phyloP scores from a whole-genome alignment of 805 yeast genomes.

The Kodamaea kaohsiungensis region DNA sequence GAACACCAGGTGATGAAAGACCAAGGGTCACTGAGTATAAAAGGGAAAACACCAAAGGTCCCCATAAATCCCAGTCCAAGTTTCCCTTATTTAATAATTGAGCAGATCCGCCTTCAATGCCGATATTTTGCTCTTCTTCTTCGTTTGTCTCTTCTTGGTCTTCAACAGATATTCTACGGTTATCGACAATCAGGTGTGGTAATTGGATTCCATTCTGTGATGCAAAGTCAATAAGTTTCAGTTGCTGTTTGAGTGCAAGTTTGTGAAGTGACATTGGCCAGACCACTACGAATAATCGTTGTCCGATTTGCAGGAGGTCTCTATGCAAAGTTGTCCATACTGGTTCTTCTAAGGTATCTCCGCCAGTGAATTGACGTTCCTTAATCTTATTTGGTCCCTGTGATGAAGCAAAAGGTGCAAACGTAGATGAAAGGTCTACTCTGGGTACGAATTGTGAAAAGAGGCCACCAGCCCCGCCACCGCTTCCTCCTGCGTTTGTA shows the following conservation, averaged over 20 bases:
- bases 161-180: constrained; percentile 29
- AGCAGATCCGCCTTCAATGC: constrained; percentile 17
- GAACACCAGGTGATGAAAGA: constrained; percentile 37
- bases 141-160: constrained; percentile 15
- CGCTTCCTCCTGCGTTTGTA: background rate
- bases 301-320: constrained; percentile 38
- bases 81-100: constrained; percentile 15
- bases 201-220: constrained; percentile 34
- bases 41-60: constrained; percentile 65
- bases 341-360: constrained; percentile 74
- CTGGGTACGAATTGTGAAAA: constrained; percentile 25
- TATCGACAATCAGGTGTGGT: constrained; percentile 33
- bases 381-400: constrained; percentile 26
- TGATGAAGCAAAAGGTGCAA: constrained; percentile 29
- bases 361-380: constrained; percentile 62
- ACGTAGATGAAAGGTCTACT: constrained; percentile 38
- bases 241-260: constrained; percentile 38
- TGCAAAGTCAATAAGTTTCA: constrained; percentile 35
- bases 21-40: constrained; percentile 55
- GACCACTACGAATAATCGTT: constrained; percentile 38
- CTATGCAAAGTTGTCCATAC: constrained; percentile 53
- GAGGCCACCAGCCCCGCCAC: constrained; percentile 1
- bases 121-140: constrained; percentile 20
- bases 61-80: constrained; percentile 69
- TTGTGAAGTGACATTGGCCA: constrained; percentile 45